Percentiles rank a stretch among this genome's conserved stretches.
Evolutionary conservation across 495 filamentous ascomycete species (phyloP).

Genomic region (Neurospora discreta): DNA sequence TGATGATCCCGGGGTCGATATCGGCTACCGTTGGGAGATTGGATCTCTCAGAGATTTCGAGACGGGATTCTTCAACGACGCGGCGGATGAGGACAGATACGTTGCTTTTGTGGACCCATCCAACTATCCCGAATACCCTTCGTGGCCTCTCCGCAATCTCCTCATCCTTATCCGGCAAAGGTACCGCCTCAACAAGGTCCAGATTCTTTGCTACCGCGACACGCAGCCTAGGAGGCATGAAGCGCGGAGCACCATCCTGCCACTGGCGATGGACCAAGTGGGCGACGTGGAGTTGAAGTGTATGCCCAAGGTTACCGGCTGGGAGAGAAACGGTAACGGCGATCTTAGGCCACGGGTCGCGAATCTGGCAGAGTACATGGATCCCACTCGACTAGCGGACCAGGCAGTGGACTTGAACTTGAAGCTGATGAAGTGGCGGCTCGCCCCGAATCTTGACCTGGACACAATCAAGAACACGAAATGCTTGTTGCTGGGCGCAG

Average conservation of each 20-base stretch:
- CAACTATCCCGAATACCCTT: conserved; percentile 72
- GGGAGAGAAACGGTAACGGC: conserved; percentile 72
- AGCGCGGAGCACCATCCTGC: conserved; percentile 67
- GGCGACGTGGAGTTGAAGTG: conserved; percentile 27
- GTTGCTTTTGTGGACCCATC: conserved; percentile 87
- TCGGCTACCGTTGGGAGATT: conserved; percentile 63
- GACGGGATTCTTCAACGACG: conserved; percentile 69
- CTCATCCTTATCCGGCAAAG: conserved; percentile 74
- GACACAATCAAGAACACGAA: conserved; percentile 83
- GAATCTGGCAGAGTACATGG: conserved; percentile 82
- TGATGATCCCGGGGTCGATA: conserved; percentile 27
- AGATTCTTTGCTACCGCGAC: conserved; percentile 86
- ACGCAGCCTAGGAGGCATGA: conserved; percentile 62
- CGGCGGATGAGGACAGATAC: conserved; percentile 58
- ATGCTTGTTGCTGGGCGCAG: conserved; percentile 88
- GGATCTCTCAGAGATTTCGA: conserved; percentile 69
- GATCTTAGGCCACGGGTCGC: conserved; percentile 67
- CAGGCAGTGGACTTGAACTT: conserved; percentile 96
- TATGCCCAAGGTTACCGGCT: conserved; percentile 85
- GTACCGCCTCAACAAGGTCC: conserved; percentile 64
- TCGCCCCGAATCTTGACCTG: conserved; percentile 78
- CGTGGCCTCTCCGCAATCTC: conserved; percentile 88
- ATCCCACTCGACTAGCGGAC: conserved; percentile 74
- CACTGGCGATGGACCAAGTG: conserved; percentile 44
- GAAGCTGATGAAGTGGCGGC: conserved; percentile 97